Conservation (phyloP, 1,284 basidiomycete species). For the Austroboletus olivaceoglutinosus region DNA sequence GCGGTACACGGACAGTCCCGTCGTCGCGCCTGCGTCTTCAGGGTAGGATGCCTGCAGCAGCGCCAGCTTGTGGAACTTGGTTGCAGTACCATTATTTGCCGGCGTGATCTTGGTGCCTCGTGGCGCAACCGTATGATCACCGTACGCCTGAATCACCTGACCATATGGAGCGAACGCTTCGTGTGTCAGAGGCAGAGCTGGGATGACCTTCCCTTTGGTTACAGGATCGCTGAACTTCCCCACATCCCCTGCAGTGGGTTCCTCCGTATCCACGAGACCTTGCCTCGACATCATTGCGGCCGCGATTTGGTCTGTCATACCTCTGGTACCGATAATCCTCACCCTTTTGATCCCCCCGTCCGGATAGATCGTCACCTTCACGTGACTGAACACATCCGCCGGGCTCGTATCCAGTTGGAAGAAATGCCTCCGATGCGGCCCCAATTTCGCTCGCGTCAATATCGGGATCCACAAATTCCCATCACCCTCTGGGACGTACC, state of each 20-base stretch:
- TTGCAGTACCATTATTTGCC: slow-evolving; percentile 86
- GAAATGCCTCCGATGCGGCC: slow-evolving; percentile 88
- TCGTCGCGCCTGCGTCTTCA: slow-evolving; percentile 48
- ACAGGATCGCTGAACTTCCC: slow-evolving; percentile 3
- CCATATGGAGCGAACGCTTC: slow-evolving; percentile 85
- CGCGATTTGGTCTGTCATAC: slow-evolving; percentile 16
- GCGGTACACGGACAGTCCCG: slow-evolving; percentile 73
- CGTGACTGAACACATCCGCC: slow-evolving; percentile 71
- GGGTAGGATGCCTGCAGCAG: slow-evolving; percentile 66
- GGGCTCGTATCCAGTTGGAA: slow-evolving; percentile 74
- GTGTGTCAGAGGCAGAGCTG: slow-evolving; percentile 75
- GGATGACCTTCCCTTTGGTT: slow-evolving; percentile 41
- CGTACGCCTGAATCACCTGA: slow-evolving; percentile 82
- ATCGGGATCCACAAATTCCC: slow-evolving; percentile 70
- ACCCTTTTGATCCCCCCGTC: slow-evolving; percentile 96
- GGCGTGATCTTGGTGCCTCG: slow-evolving; percentile 67
- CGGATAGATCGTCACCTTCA: slow-evolving; percentile 87
- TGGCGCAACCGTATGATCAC: slow-evolving; percentile 62
- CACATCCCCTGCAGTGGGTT: background rate
- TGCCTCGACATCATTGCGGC: slow-evolving; percentile 6
- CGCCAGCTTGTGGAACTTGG: slow-evolving; percentile 87
- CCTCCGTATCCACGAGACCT: slow-evolving; percentile 6
- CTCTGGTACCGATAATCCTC: slow-evolving; percentile 73
- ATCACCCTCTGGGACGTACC: slow-evolving; percentile 40
- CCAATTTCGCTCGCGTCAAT: slow-evolving; percentile 76